Percentiles rank a stretch among this genome's conserved stretches.
Evolutionary conservation across 176 grass and related monocot species (phyloP).

Genomic region (Canna indica): DNA sequence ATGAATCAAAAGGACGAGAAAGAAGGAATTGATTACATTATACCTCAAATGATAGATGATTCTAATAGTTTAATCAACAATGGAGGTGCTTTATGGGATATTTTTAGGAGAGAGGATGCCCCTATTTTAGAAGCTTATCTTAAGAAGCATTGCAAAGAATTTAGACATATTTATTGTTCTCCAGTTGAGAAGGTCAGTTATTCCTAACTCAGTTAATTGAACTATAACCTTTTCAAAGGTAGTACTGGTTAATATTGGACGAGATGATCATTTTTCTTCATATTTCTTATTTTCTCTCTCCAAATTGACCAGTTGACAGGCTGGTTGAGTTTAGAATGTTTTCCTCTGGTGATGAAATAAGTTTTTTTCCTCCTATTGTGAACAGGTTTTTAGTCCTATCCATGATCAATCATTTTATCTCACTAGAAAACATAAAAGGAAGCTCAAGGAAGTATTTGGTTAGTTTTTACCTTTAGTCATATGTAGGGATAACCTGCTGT

Average conservation of each 20-base stretch:
- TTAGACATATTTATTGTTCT: constrained; percentile 48
- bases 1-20: constrained; percentile 8
- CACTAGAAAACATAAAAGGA: constrained; percentile 46
- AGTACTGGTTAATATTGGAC: background rate
- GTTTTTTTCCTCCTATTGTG: background rate
- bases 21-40: constrained; percentile 22
- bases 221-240: background rate
- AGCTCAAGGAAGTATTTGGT: constrained; percentile 70
- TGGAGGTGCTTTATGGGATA: constrained; percentile 73
- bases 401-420: constrained; percentile 77
- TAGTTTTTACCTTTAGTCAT: constrained; percentile 14
- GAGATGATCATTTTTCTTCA: background rate
- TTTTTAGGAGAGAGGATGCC: constrained; percentile 68
- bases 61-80: background rate
- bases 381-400: constrained; percentile 49
- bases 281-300: no score
- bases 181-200: constrained; percentile 51
- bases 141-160: constrained; percentile 49
- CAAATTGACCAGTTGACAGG: no score
- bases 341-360: no score
- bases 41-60: constrained; percentile 2
- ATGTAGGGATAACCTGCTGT: background rate
- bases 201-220: background rate
- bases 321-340: no score
- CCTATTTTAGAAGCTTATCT: constrained; percentile 34